Evolutionary conservation across 78 protist species (phyloP).

Genomic region (Dictyostelium citrinum): DNA sequence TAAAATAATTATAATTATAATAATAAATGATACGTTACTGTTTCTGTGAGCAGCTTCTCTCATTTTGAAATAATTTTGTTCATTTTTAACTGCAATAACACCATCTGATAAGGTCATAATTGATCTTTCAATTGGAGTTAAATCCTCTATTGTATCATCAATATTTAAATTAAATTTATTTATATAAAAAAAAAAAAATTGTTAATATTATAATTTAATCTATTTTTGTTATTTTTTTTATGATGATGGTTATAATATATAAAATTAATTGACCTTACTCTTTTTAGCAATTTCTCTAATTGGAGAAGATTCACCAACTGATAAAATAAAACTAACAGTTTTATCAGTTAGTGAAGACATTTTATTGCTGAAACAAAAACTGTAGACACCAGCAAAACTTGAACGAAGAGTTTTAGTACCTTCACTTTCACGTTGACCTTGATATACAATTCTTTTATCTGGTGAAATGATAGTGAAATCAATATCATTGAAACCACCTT

Average conservation of each 20-base stretch:
- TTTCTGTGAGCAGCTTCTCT: slow-evolving; percentile 91
- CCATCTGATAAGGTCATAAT: slow-evolving; percentile 74
- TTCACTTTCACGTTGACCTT: slow-evolving; percentile 79
- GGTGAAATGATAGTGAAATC: slow-evolving; percentile 77
- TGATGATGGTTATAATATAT: too few relatives aligned
- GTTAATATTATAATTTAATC: not conserved
- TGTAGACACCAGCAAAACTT: slow-evolving; percentile 83
- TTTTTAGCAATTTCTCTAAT: slow-evolving; percentile 44
- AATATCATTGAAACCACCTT: slow-evolving; percentile 93
- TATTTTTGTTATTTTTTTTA: not conserved
- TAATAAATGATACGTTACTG: slow-evolving; percentile 33
- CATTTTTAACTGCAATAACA: slow-evolving; percentile 81
- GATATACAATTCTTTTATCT: slow-evolving; percentile 58
- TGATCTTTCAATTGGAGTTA: slow-evolving; percentile 57
- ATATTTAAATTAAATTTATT: too few relatives aligned
- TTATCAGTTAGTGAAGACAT: slow-evolving; percentile 92
- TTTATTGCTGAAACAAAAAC: slow-evolving; percentile 92
- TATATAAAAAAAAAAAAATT: not conserved
- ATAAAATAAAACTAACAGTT: slow-evolving; percentile 76
- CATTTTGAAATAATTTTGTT: slow-evolving; percentile 86
- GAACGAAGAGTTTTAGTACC: slow-evolving; percentile 73
- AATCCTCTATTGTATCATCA: too few relatives aligned
- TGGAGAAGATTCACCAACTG: slow-evolving; percentile 65
- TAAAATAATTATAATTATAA: not conserved
- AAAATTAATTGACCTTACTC: slow-evolving; percentile 2